These are phyloP conservation scores for Davidsoniella neocaledoniae DNA, from an alignment of 2,329 filamentous ascomycete species.

Conservation along the genomic window DNA sequence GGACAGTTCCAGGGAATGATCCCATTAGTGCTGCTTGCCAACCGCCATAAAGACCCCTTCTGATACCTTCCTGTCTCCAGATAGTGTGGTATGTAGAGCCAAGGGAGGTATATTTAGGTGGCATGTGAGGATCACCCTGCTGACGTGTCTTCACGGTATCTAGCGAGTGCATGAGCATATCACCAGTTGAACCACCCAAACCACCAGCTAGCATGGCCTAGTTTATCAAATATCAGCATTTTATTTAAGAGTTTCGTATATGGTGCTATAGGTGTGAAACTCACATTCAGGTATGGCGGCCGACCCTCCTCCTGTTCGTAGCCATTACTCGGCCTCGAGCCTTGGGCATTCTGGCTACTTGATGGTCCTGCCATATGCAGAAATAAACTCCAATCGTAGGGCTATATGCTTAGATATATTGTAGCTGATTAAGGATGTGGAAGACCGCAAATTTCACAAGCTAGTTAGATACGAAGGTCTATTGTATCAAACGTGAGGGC, in stretches of 20 bases:
- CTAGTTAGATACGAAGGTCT: too few species aligned
- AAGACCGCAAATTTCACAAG: too few species aligned
- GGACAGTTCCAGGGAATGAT: slow-evolving; percentile 81
- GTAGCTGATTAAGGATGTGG: too few species aligned
- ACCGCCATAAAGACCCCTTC: slow-evolving; percentile 80
- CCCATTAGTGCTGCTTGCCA: slow-evolving; percentile 80
- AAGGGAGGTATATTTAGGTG: slow-evolving; percentile 82
- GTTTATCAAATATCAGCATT: background rate
- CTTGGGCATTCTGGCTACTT: slow-evolving; percentile 6
- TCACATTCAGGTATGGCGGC: slow-evolving; percentile 28
- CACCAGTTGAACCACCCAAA: slow-evolving; percentile 78
- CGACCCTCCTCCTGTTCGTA: slow-evolving; percentile 25
- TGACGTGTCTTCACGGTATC: slow-evolving; percentile 98
- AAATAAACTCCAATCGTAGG: background rate
- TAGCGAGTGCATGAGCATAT: slow-evolving; percentile 96
- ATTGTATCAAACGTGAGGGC: too few species aligned
- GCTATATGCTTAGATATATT: too few species aligned
- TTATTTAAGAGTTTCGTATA: background rate
- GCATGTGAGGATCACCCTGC: slow-evolving; percentile 86
- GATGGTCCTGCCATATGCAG: slow-evolving; percentile 4
- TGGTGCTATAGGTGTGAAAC: slow-evolving; percentile 13
- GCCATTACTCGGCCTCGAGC: slow-evolving; percentile 12
- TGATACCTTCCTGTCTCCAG: slow-evolving; percentile 75
- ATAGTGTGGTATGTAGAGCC: slow-evolving; percentile 86
- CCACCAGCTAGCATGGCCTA: slow-evolving; percentile 93